Conservation (phyloP, 2,329 filamentous ascomycete genomes). For the Epichloe coenophiala region DNA sequence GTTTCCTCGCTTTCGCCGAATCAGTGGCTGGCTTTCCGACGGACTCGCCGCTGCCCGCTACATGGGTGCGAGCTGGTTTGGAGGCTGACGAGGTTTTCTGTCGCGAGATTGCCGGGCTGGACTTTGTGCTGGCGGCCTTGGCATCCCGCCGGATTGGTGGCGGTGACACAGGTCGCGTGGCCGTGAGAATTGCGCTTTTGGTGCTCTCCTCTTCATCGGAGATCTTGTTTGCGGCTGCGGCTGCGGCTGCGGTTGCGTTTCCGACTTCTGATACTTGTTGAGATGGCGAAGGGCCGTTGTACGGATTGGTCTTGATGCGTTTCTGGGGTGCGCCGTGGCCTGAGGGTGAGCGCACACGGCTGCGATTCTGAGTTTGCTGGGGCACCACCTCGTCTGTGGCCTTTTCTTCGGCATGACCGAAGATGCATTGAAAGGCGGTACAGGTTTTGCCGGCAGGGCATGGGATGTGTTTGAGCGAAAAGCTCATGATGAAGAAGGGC, state of each 20-base stretch:
- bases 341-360: not conserved
- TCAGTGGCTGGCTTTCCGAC: not conserved
- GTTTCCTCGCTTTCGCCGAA: slow-evolving; percentile 9
- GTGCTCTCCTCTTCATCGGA: not conserved
- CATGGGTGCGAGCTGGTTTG: not conserved
- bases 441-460: slow-evolving; percentile 35
- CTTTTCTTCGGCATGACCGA: slow-evolving; percentile 29
- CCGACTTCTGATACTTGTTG: not conserved
- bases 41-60: not conserved
- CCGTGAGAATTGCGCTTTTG: slow-evolving; percentile 6
- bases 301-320: slow-evolving; percentile 15
- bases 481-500: slow-evolving; percentile 17
- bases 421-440: slow-evolving; percentile 36
- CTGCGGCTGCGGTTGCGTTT: not conserved
- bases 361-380: not conserved
- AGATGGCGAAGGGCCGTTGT: not conserved
- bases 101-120: not conserved
- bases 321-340: slow-evolving; percentile 19
- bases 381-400: slow-evolving; percentile 5
- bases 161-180: slow-evolving; percentile 20
- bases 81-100: not conserved
- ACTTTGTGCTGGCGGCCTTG: slow-evolving; percentile 7
- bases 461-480: slow-evolving; percentile 33
- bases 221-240: not conserved
- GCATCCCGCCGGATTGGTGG: slow-evolving; percentile 13